Percentiles rank a stretch among this genome's conserved stretches.
phyloP scores from a whole-genome alignment of 345 rosid species.

The Heritiera littoralis region DNA sequence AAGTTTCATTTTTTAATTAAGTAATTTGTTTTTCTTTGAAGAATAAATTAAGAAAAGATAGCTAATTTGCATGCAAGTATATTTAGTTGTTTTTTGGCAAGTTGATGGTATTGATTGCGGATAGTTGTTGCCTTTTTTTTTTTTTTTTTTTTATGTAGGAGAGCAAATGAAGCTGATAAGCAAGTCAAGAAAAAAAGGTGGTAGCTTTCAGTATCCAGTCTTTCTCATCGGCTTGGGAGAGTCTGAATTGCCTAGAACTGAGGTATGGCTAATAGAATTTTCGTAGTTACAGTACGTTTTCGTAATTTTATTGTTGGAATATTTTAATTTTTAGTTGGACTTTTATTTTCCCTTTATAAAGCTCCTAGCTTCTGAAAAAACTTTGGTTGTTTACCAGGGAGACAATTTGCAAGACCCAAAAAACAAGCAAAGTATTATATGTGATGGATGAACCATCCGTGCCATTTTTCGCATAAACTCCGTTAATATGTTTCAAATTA shows the following conservation, averaged over 20 bases:
- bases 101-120: not conserved
- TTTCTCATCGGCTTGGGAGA: constrained; percentile 76
- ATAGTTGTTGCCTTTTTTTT: not conserved
- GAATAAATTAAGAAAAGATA: not conserved
- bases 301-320: constrained; percentile 9
- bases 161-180: constrained; percentile 38
- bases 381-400: constrained; percentile 59
- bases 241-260: constrained; percentile 68
- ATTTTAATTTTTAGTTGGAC: not conserved
- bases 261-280: constrained; percentile 39
- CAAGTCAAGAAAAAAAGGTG: constrained; percentile 56
- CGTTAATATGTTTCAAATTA: constrained; percentile 71
- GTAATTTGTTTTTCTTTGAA: not conserved
- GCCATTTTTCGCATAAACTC: constrained; percentile 50
- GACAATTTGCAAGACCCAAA: constrained; percentile 64
- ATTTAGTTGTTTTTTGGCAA: not conserved
- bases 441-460: constrained; percentile 54
- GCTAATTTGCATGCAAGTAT: not conserved
- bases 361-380: constrained; percentile 56
- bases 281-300: not conserved
- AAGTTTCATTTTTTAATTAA: not conserved
- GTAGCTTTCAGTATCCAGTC: constrained; percentile 72
- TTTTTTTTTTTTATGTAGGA: not conserved
- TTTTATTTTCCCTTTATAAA: constrained; percentile 5
- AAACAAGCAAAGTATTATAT: constrained; percentile 50